Evolutionary conservation across 192 early-diverging fungal genomes (phyloP), one percentile per base, ranked within the genome.

Genomic region (Coemansia sp.): DNA sequence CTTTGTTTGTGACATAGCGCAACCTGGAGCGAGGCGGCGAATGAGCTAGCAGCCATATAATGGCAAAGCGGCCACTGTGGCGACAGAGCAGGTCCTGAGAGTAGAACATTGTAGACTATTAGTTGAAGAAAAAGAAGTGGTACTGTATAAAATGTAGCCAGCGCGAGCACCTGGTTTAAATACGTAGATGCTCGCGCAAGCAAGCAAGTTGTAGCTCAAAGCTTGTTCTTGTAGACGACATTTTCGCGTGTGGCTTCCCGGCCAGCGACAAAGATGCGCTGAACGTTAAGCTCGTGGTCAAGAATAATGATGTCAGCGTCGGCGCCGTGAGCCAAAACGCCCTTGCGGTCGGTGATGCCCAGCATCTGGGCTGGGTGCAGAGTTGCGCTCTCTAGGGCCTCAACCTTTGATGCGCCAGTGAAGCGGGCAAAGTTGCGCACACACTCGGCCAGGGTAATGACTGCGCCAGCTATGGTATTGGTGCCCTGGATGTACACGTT

Each of bases 371-470:
- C 92, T 2, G 92, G 91, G 58, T 91, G 88, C 35, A 93, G 59
- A 0, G 92, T 93, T 3, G 90, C 92, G 20, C 89, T 88, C 53
- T 93, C 91, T 38, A 94, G 77, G 5, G 91, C 92, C 69, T 94
- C 91, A 23, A 92, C 86, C 23, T 88, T 60, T 11, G 86, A 85
- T 38, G 90, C 92, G 2, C 86, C 87, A 10, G 91, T 91, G 67
- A 91, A 94, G 40, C 86, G 77, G 45, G 84, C 82, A 73, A 94
- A 91, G 67, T 94, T 94, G 50, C 85, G 83, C 56, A 94, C 85
- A 70, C 91, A 92, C 20, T 84, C 84, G 59, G 88, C 85, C 67
- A 93, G 85, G 2, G 87, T 86, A 28, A 87, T 81, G 2, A 88
- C 86, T 11, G 84, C 76, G 42, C 92, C 92, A 4, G 92, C 91